Evolutionary conservation across 164 flowering plant species (phyloP).

Genomic region (Nelumbo lutea): DNA sequence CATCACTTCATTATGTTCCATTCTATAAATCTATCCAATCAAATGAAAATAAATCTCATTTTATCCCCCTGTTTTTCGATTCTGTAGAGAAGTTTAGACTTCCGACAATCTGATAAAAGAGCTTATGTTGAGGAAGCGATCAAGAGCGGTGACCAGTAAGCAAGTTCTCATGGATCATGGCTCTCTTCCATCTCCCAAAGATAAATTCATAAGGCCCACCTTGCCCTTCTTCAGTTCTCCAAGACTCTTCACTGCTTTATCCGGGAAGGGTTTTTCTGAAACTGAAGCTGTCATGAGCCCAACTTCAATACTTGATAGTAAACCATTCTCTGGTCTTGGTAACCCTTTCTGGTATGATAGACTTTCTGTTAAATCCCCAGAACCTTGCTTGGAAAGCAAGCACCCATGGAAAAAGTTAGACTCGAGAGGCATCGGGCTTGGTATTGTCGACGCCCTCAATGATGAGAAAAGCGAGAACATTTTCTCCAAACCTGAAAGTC

Average conservation of each 20-base stretch:
- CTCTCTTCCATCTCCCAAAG: constrained; percentile 29
- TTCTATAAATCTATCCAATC: background rate
- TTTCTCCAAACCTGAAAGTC: constrained; percentile 31
- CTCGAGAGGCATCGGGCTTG: constrained; percentile 55
- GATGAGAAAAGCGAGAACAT: constrained; percentile 29
- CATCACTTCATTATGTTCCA: background rate
- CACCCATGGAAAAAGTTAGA: constrained; percentile 39
- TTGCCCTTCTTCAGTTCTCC: constrained; percentile 55
- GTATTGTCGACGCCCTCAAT: constrained; percentile 55
- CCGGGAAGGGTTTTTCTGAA: constrained; percentile 39
- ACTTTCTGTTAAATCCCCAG: constrained; percentile 27
- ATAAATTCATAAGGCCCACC: constrained; percentile 27
- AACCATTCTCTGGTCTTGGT: constrained; percentile 41
- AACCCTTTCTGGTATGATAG: constrained; percentile 40
- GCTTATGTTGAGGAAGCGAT: constrained; percentile 63
- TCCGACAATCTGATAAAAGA: constrained; percentile 2
- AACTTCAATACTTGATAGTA: constrained; percentile 70
- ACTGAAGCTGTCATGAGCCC: constrained; percentile 62
- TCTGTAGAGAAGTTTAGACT: constrained; percentile 6
- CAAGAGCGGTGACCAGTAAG: constrained; percentile 54
- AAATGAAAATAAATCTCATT: background rate
- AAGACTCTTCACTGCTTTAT: constrained; percentile 43
- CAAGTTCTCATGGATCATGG: constrained; percentile 41
- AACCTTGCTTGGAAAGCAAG: constrained; percentile 25
- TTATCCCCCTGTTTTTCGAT: background rate